These are phyloP conservation scores for Arctium lappa DNA, from an alignment of 129 eudicot species.

Conservation along the genomic window DNA sequence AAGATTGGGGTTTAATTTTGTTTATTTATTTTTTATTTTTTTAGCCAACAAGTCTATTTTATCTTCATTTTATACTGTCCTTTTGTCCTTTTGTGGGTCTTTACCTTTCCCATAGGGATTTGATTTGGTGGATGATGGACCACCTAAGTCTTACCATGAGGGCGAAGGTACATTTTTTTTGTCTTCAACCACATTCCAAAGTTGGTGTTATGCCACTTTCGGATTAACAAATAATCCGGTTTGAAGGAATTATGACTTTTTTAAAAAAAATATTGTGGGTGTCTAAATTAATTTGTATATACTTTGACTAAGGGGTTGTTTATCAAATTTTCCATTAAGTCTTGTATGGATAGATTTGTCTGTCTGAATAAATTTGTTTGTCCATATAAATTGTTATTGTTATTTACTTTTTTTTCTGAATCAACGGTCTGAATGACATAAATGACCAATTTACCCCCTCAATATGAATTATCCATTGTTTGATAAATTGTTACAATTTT, in stretches of 20 bases:
- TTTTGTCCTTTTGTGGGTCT: slow-evolving; percentile 17
- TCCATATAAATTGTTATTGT: too few species aligned
- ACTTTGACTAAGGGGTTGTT: too few species aligned
- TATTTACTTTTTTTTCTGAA: too few species aligned
- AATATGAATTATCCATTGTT: too few species aligned
- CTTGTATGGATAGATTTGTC: too few species aligned
- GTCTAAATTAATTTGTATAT: too few species aligned
- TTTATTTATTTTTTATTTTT: slow-evolving; percentile 4
- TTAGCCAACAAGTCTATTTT: neutral
- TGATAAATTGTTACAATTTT: too few species aligned
- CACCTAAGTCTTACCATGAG: slow-evolving; percentile 12
- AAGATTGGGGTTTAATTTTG: slow-evolving; percentile 31
- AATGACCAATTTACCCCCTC: too few species aligned
- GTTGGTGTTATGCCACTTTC: neutral
- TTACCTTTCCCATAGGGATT: slow-evolving; percentile 12
- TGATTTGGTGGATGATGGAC: slow-evolving; percentile 12
- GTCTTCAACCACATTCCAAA: slow-evolving; percentile 7
- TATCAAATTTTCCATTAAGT: too few species aligned
- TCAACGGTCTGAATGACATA: too few species aligned
- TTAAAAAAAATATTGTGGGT: too few species aligned
- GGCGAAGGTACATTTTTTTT: neutral
- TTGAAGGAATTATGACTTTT: neutral
- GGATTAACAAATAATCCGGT: neutral
- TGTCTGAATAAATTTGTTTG: too few species aligned
- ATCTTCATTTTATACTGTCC: neutral